Base-by-base conservation (phyloP, 805 yeast genomes). In the Wickerhamiella occidentalis region DNA sequence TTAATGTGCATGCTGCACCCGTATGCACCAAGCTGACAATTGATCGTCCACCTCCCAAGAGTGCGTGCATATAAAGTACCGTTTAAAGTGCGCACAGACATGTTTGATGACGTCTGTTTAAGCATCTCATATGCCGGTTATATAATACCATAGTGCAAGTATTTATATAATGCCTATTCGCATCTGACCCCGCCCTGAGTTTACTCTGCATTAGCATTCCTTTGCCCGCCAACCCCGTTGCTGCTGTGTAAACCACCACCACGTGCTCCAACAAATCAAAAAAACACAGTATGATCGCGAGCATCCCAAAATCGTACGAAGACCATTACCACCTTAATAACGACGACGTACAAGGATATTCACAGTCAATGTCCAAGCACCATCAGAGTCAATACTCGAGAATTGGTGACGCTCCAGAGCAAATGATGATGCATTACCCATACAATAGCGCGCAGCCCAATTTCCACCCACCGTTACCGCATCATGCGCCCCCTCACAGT, bases 41-140 rank as follows among this genome's bases (percentile, higher is more conserved):
- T 38, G 28, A 22, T 12, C 42, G 15, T 12, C 26, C n/a, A 5
- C 42, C 17, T 8, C 26, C 26, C 42, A 7, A n/a, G 28, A 12
- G 26, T 38, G 42, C 42, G 26, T 21, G 42, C 28, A 38, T 38
- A 30, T 43, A 33, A 28, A 17, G 29, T 23, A 22, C 36, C 47
- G 47, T 43, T 43, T 21, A 42, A 43, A 33, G 38, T 21, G 40
- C 19, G 25, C 38, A 43, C 30, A 33, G 37, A 21, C 47, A 43
- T 43, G 47, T 33, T 30, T 33, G 19, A 43, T 43, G 47, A 43
- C 47, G 47, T 33, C 36, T 33, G 19, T 17, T 4, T n/a, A 33
- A 33, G 38, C 38, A 17, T 33, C 38, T 15, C 4, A 6, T 17
- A 33, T 33, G 38, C 38, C 19, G 38, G 38, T 33, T 33, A 33